A percentile compares a stretch with the other conserved stretches of the same genome.
phyloP scores from a whole-genome alignment of 306 rosid species.

The Dicorynia guianensis region DNA sequence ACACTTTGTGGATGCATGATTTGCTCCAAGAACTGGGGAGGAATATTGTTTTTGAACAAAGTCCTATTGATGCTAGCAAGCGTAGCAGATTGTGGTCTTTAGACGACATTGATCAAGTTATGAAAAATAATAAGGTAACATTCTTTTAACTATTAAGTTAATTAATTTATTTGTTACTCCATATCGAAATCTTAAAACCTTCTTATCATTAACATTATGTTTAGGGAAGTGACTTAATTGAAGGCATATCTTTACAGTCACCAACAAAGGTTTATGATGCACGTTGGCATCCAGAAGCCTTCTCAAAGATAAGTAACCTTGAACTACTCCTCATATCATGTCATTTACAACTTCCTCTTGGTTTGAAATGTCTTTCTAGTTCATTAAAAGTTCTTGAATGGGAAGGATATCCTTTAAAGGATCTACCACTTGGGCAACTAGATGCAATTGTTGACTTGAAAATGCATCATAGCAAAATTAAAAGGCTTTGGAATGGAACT shows the following conservation, averaged over 20 bases:
- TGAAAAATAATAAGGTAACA: conserved; percentile 27
- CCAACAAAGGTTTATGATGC: neutral
- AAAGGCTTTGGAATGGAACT: neutral
- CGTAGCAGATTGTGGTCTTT: conserved; percentile 44
- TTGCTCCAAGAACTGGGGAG: conserved; percentile 34
- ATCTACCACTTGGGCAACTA: neutral
- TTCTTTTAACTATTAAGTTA: neutral
- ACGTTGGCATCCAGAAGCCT: neutral
- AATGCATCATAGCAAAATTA: neutral
- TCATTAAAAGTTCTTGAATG: conserved; percentile 1
- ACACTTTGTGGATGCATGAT: conserved; percentile 40
- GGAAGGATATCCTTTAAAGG: neutral
- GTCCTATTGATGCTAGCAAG: neutral
- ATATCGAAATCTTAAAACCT: neutral
- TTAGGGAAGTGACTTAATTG: conserved; percentile 29
- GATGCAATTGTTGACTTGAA: neutral
- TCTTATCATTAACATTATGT: neutral
- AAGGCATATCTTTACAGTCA: conserved; percentile 10
- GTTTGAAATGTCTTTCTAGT: neutral
- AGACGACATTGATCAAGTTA: conserved; percentile 28
- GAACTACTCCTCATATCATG: conserved; percentile 20
- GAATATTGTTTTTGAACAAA: too few relatives aligned
- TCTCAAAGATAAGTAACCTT: conserved; percentile 28
- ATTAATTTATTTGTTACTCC: neutral
- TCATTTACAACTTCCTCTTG: neutral